A percentile compares a stretch with the other conserved stretches of the same genome.
Evolutionary conservation across 2,329 filamentous ascomycete genomes (phyloP).

Genomic region (Ophiostoma tasmaniense): DNA sequence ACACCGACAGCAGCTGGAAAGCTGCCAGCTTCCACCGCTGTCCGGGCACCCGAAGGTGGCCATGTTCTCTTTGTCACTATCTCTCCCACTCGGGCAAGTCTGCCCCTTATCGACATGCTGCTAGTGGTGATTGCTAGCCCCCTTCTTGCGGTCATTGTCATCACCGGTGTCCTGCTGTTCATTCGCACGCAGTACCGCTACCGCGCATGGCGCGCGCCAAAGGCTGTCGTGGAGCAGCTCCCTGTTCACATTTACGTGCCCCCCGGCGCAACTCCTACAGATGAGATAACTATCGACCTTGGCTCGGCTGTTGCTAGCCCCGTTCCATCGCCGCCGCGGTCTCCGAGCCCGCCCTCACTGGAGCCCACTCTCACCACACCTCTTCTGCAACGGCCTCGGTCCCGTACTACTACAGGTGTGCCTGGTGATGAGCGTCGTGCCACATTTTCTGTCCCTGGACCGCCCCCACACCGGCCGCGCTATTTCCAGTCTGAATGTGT

Average conservation of each 20-base stretch:
- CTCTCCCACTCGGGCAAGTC: conserved; percentile 79
- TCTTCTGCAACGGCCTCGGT: conserved; percentile 62
- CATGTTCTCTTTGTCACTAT: conserved; percentile 83
- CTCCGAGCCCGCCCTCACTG: conserved; percentile 52
- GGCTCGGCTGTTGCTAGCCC: conserved; percentile 13
- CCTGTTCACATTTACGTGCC: conserved; percentile 94
- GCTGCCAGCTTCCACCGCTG: neutral
- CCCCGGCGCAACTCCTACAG: conserved; percentile 35
- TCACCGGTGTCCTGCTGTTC: conserved; percentile 82
- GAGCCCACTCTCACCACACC: conserved; percentile 67
- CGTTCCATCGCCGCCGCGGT: conserved; percentile 47
- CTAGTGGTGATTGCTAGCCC: conserved; percentile 95
- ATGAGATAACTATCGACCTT: neutral
- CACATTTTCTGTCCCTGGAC: conserved; percentile 25
- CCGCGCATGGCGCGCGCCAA: conserved; percentile 91
- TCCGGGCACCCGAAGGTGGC: neutral
- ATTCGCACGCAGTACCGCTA: conserved; percentile 81
- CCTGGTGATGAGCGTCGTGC: conserved; percentile 41
- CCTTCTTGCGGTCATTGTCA: conserved; percentile 79
- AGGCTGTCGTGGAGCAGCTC: conserved; percentile 88
- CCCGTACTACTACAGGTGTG: conserved; percentile 55
- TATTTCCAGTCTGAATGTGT: conserved; percentile 72
- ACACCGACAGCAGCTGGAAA: neutral
- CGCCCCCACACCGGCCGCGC: conserved; percentile 30
- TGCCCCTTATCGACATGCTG: conserved; percentile 90